A percentile compares a stretch with the other conserved stretches of the same genome.
Conservation (phyloP, 805 yeast species). For the Komagataella populi region DNA sequence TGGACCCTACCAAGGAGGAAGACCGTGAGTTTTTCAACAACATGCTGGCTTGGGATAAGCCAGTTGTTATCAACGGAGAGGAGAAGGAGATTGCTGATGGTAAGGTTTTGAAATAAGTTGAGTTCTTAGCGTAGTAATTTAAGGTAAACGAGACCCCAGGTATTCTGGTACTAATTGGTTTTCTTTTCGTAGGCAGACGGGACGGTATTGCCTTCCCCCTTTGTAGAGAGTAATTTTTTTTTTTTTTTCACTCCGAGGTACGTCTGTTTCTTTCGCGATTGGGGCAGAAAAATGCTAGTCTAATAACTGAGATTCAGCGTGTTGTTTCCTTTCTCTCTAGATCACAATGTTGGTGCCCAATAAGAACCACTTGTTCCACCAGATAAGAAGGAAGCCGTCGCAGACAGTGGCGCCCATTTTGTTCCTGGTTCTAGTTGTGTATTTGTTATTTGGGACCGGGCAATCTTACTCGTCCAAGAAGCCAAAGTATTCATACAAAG, state of each 20-base stretch:
- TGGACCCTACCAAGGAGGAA: slow-evolving; percentile 67
- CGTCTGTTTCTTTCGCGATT: neutral
- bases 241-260: neutral
- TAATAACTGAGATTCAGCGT: neutral
- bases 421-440: slow-evolving; percentile 24
- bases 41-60: slow-evolving; percentile 98
- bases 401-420: slow-evolving; percentile 32
- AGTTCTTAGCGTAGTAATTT: neutral
- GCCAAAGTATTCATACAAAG: slow-evolving; percentile 28
- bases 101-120: slow-evolving; percentile 78
- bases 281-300: neutral
- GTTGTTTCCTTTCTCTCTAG: neutral
- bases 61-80: slow-evolving; percentile 69
- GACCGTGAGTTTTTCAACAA: slow-evolving; percentile 72
- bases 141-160: neutral
- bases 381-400: slow-evolving; percentile 48
- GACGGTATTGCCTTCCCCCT: no score
- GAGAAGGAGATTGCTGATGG: slow-evolving; percentile 89
- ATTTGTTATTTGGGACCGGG: slow-evolving; percentile 23
- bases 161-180: neutral
- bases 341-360: neutral
- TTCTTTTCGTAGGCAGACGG: neutral
- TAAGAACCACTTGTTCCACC: slow-evolving; percentile 24
- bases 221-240: neutral
- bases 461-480: slow-evolving; percentile 8